Evolutionary conservation across 345 rosid genomes (phyloP).

Genomic region (Rhizophora mangle): DNA sequence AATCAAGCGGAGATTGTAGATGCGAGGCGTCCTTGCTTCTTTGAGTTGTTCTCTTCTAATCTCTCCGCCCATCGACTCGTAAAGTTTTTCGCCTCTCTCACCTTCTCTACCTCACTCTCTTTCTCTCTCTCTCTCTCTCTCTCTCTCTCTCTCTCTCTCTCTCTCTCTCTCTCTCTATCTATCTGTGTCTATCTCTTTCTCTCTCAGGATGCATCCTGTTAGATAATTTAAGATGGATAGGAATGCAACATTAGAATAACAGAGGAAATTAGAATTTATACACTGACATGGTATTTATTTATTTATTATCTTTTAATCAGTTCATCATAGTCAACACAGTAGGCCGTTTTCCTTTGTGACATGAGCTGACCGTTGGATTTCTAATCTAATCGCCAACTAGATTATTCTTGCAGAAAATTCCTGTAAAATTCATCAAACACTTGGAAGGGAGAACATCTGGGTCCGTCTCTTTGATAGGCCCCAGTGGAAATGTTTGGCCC

Average conservation of each 20-base stretch:
- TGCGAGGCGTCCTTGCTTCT: constrained; percentile 38
- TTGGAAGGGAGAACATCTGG: constrained; percentile 42
- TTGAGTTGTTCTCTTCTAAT: constrained; percentile 39
- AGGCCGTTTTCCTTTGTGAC: too few relatives aligned
- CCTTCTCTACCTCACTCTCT: neutral
- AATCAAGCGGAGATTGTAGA: constrained; percentile 23
- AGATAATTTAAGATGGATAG: too few relatives aligned
- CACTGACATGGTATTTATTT: too few relatives aligned
- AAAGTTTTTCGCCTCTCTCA: neutral
- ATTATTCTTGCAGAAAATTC: constrained; percentile 43
- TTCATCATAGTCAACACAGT: neutral
- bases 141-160: neutral
- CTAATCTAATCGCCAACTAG: too few relatives aligned
- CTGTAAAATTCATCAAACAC: constrained; percentile 34
- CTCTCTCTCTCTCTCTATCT: too few relatives aligned
- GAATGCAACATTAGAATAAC: too few relatives aligned
- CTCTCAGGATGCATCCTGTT: too few relatives aligned
- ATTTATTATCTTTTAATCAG: too few relatives aligned
- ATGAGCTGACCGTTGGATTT: too few relatives aligned
- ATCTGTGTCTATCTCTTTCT: too few relatives aligned
- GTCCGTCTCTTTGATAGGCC: constrained; percentile 43
- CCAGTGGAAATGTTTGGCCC: constrained; percentile 52
- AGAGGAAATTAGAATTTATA: too few relatives aligned
- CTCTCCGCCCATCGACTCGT: constrained; percentile 40
- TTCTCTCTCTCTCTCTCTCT: neutral